Percentiles rank a stretch among this genome's conserved stretches.
These are phyloP conservation scores for Striga asiatica DNA, from an alignment of 257 asterid species.

Conservation along the genomic window DNA sequence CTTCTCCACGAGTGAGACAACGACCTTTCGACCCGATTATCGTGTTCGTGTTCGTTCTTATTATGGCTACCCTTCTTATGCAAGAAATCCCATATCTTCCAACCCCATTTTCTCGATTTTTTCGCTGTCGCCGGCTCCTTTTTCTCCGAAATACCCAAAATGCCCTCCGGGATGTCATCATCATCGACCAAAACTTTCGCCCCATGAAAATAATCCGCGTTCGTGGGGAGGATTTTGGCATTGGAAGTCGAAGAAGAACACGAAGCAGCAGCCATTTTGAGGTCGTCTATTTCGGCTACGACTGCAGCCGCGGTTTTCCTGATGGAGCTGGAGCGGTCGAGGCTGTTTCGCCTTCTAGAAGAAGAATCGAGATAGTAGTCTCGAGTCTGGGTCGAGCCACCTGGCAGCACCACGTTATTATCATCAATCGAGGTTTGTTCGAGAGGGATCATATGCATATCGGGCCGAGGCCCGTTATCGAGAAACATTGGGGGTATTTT, in stretches of 20 bases:
- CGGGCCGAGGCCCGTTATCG: slow-evolving; percentile 43
- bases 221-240: slow-evolving; percentile 46
- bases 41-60: slow-evolving; percentile 28
- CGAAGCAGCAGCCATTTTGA: slow-evolving; percentile 28
- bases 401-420: too few species aligned
- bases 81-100: slow-evolving; percentile 60
- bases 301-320: slow-evolving; percentile 76
- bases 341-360: slow-evolving; percentile 77
- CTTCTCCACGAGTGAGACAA: slow-evolving; percentile 43
- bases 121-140: slow-evolving; percentile 54
- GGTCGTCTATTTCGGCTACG: slow-evolving; percentile 73
- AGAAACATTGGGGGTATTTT: slow-evolving; percentile 72
- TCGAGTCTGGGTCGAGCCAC: slow-evolving; percentile 70
- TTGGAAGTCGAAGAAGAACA: too few species aligned
- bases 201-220: slow-evolving; percentile 36
- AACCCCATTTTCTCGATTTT: slow-evolving; percentile 59
- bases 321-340: slow-evolving; percentile 77
- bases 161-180: too few species aligned
- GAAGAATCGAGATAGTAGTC: slow-evolving; percentile 73
- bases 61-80: slow-evolving; percentile 47
- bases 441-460: slow-evolving; percentile 59
- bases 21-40: slow-evolving; percentile 63
- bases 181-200: too few species aligned
- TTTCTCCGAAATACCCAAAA: slow-evolving; percentile 33
- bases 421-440: slow-evolving; percentile 52